phyloP scores from a whole-genome alignment of 495 filamentous ascomycete species.

The Thermothielavioides terrestris region DNA sequence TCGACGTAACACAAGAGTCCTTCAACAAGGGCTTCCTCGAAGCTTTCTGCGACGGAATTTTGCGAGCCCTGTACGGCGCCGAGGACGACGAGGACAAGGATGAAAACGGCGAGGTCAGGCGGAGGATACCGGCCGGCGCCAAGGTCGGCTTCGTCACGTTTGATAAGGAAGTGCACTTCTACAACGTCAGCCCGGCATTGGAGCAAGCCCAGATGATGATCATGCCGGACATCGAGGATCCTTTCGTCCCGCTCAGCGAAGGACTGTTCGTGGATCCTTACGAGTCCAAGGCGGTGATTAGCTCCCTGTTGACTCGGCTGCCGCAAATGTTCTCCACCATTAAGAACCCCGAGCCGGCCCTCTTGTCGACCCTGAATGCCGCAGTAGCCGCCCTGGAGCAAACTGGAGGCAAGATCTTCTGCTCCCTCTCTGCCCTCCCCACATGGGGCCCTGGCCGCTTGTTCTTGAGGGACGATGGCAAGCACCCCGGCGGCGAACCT shows the following conservation, averaged over 20 bases:
- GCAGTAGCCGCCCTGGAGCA: slow-evolving; percentile 69
- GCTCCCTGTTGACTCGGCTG: slow-evolving; percentile 67
- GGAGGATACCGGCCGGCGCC: slow-evolving; percentile 64
- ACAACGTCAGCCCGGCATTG: slow-evolving; percentile 74
- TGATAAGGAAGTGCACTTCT: slow-evolving; percentile 94
- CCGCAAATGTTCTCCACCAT: slow-evolving; percentile 76
- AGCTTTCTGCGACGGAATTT: slow-evolving; percentile 83
- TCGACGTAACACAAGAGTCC: slow-evolving; percentile 87
- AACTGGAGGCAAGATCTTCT: slow-evolving; percentile 90
- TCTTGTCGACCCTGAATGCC: slow-evolving; percentile 75
- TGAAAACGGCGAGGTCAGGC: slow-evolving; percentile 47
- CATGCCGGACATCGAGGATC: slow-evolving; percentile 96
- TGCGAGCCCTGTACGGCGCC: slow-evolving; percentile 69
- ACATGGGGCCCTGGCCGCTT: slow-evolving; percentile 84
- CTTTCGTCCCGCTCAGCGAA: slow-evolving; percentile 86
- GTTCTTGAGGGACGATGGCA: slow-evolving; percentile 76
- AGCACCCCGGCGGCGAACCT: slow-evolving; percentile 75
- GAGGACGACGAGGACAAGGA: slow-evolving; percentile 46
- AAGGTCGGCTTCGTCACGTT: slow-evolving; percentile 94
- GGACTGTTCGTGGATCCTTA: slow-evolving; percentile 94
- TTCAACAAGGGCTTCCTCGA: slow-evolving; percentile 83
- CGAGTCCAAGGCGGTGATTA: slow-evolving; percentile 82
- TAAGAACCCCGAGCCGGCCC: slow-evolving; percentile 80
- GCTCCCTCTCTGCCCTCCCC: slow-evolving; percentile 72
- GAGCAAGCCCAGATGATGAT: slow-evolving; percentile 97